Evolutionary conservation across 805 yeast species (phyloP).

Genomic region (Candida dajiaensis): DNA sequence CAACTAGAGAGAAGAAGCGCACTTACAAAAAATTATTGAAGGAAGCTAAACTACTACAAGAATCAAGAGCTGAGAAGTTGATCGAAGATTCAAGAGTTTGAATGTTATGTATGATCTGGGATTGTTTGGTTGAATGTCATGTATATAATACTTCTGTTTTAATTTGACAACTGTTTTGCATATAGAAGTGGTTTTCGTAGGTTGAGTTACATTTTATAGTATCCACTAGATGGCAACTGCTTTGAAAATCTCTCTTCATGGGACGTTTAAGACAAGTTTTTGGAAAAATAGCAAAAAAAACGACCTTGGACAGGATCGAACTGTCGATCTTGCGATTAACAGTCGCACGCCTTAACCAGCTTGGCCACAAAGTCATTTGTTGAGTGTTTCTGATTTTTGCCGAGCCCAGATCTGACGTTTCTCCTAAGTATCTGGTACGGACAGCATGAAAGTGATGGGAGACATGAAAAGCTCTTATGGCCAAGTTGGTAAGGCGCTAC

Average conservation of each 20-base stretch:
- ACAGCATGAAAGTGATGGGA: neutral
- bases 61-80: conserved; percentile 17
- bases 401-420: no score
- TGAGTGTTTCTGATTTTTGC: no score
- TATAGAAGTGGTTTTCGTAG: neutral
- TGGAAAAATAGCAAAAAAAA: no score
- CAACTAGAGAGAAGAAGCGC: conserved; percentile 18
- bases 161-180: neutral
- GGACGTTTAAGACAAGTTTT: no score
- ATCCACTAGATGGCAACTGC: no score
- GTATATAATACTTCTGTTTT: neutral
- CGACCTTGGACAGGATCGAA: conserved; percentile 1
- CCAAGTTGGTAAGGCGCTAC: conserved; percentile 77
- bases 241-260: no score
- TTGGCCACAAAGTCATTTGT: neutral
- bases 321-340: neutral
- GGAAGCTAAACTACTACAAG: conserved; percentile 20
- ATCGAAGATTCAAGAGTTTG: conserved; percentile 18
- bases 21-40: conserved; percentile 19
- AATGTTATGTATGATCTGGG: neutral
- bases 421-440: no score
- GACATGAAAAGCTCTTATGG: conserved; percentile 36
- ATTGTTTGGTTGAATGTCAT: neutral
- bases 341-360: neutral
- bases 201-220: no score